A percentile compares a stretch with the other conserved stretches of the same genome.
Conservation (phyloP, 1,284 basidiomycete genomes). For the Bjerkandera adusta region DNA sequence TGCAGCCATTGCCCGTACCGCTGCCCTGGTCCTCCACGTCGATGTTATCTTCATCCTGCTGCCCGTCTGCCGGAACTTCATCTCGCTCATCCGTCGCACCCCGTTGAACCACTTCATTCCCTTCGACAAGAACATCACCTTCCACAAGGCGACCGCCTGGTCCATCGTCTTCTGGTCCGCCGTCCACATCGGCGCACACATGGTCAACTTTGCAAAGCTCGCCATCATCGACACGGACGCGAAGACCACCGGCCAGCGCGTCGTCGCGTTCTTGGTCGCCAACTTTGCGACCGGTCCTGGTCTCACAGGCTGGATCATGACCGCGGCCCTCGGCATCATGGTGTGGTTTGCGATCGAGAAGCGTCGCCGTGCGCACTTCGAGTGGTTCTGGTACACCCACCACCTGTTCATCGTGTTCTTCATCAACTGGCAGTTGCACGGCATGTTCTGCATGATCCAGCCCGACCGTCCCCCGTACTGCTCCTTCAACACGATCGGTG, state of each 20-base stretch:
- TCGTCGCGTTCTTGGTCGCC: slow-evolving; percentile 67
- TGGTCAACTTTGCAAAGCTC: slow-evolving; percentile 77
- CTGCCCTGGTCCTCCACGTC: slow-evolving; percentile 84
- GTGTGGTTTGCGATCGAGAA: slow-evolving; percentile 83
- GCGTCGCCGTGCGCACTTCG: slow-evolving; percentile 68
- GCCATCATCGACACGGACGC: slow-evolving; percentile 56
- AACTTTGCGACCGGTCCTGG: slow-evolving; percentile 90
- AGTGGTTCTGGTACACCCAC: slow-evolving; percentile 88
- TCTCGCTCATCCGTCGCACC: slow-evolving; percentile 80
- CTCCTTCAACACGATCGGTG: slow-evolving; percentile 80
- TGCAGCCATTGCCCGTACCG: slow-evolving; percentile 76
- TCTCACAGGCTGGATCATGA: slow-evolving; percentile 92
- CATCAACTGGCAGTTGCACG: slow-evolving; percentile 88
- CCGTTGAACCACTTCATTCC: slow-evolving; percentile 84
- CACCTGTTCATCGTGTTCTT: slow-evolving; percentile 91
- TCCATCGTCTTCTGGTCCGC: slow-evolving; percentile 74
- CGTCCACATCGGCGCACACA: slow-evolving; percentile 75
- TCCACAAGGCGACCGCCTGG: slow-evolving; percentile 88
- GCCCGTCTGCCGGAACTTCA: slow-evolving; percentile 88
- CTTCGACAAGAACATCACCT: slow-evolving; percentile 85
- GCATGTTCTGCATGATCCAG: slow-evolving; percentile 93
- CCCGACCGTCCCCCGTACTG: slow-evolving; percentile 87
- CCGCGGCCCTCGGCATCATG: slow-evolving; percentile 66
- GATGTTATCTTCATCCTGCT: slow-evolving; percentile 89
- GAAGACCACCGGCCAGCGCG: slow-evolving; percentile 47